These are phyloP conservation scores for Aegilops bicornis DNA, from an alignment of 176 grass and related monocot genomes.

Conservation along the genomic window DNA sequence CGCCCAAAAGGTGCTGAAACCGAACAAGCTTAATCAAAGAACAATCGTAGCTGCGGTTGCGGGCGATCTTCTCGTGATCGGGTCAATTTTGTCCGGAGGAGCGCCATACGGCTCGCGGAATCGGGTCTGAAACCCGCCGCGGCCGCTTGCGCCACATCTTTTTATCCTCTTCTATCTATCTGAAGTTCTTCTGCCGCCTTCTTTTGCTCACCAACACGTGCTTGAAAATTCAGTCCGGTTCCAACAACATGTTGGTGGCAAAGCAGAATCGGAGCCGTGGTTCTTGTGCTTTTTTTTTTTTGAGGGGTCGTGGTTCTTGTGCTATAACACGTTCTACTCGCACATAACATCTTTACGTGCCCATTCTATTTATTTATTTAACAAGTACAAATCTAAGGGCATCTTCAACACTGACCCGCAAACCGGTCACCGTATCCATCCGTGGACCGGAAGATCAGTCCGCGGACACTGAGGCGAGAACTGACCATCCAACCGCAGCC, in stretches of 20 bases:
- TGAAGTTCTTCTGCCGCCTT: neutral
- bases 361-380: too few relatives aligned
- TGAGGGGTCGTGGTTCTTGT: neutral
- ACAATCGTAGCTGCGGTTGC: neutral
- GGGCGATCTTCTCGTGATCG: neutral
- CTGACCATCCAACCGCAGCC: too few relatives aligned
- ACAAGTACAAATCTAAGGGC: too few relatives aligned
- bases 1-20: neutral
- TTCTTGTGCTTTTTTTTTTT: neutral
- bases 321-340: neutral
- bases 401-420: too few relatives aligned
- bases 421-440: too few relatives aligned
- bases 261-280: neutral
- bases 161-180: neutral
- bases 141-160: neutral
- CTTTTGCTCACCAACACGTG: conserved; percentile 3
- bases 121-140: neutral
- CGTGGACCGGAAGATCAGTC: too few relatives aligned
- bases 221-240: neutral
- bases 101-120: neutral
- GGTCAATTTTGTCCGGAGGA: conserved; percentile 40
- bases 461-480: too few relatives aligned
- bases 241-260: neutral
- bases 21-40: neutral
- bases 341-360: too few relatives aligned